Base-by-base conservation (phyloP, 1,284 basidiomycete species). In the Mycena sp. region DNA sequence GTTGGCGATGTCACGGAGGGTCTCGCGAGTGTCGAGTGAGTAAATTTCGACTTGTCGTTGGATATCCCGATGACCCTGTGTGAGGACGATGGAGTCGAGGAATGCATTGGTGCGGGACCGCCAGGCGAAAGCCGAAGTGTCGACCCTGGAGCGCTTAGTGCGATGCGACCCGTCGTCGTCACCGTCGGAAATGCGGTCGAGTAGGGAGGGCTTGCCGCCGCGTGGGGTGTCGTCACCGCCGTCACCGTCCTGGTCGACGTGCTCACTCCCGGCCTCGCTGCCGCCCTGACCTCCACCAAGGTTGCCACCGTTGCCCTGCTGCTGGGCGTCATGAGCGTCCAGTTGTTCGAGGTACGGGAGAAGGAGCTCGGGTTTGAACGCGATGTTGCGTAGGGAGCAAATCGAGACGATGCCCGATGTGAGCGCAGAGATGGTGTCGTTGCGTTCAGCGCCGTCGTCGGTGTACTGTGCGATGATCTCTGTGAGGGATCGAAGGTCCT, bases 61-160 rank as follows among this genome's bases (percentile, higher is more conserved):
- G 38, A 59, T 5, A 6, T 45, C 23, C 32, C 40, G 41, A 32
- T 61, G 59, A 28, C 40, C 59, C 17, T 19, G 30, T 5, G 59
- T 59, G 57, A 59, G 29, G 29, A 12, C 48, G 17, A 59, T 23
- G 9, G 57, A 51, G 30, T 59, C 41, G 44, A 61, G 50, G 59
- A 61, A 50, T 9, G 46, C 29, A 5, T 21, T 30, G 3, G 50
- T 44, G 9, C 29, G 43, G 23, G 51, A 40, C 3, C 30, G 30
- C 59, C 59, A 61, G 32, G 32, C 59, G 28, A 53, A 61, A 17
- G 3, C 12, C 9, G 21, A 25, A 2, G 48, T 0, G 49, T 59
- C 49, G 48, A 51, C 29, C 30, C 28, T 25, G 21, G 38, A 43
- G 6, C 48, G 29, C 19, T 61, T 61, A n/a, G 26, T 3, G 3